Evolutionary conservation across 1,284 basidiomycete genomes (phyloP), one percentile per base, ranked within the genome.

Genomic region (Ceratobasidium sp.): DNA sequence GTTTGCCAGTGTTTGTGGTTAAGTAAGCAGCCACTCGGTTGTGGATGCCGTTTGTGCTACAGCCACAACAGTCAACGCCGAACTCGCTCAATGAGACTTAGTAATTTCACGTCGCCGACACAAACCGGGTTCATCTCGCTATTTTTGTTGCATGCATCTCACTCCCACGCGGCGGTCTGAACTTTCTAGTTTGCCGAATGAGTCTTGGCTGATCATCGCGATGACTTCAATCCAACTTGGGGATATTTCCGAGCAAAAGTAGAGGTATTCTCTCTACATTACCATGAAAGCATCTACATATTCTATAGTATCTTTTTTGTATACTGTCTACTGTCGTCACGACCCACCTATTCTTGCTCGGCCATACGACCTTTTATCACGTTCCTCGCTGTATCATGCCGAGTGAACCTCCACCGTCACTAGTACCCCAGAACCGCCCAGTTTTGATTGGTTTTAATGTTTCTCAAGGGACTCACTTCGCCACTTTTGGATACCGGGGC

Each of bases 401-500:
- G 54, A 56, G 33, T 56, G 54, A 56, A 30, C 54, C 33, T 56
- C 14, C 11, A 56, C 54, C 54, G 54, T 56, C 18, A 56, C 33
- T 56, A 30, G 54, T 56, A 36, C 54, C 54, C 36, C 36, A n/a
- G 75, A 76, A 9, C 49, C 72, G 23, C 54, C 75, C 30, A 1
- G 44, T 44, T 7, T 60, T 44, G 23, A 44, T 42, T 60, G 18
- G 44, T 44, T 38, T 16, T 7, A 66, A 54, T 16, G 18, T 0
- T 30, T 44, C 21, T 44, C 8, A 44, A 76, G 77, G 33, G 66
- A 76, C 62, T 77, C 77, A 30, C 63, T 61, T 58, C 76, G 63
- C 53, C 74, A 74, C 67, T 51, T n/a, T 49, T 48, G 40, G 51
- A 16, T 61, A 64, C 74, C 49, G 71, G 67, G n/a, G 7, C 75